Evolutionary conservation across 257 asterid species (phyloP).

Genomic region (Scutellaria galericulata): DNA sequence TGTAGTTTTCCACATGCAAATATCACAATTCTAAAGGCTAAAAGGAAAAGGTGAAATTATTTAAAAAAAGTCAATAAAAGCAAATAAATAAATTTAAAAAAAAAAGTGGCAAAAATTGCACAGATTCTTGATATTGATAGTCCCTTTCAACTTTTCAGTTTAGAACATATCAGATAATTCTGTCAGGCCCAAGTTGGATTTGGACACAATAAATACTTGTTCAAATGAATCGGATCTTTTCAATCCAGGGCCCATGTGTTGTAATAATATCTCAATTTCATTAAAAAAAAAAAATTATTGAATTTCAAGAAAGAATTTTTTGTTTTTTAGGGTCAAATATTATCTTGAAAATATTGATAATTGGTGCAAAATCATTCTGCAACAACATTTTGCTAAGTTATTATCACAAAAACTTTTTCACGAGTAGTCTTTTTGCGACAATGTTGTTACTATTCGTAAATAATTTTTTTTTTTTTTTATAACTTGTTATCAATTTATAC

Average conservation of each 20-base stretch:
- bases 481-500: no score
- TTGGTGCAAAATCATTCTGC: no score
- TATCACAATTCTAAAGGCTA: conserved; percentile 2
- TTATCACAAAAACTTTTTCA: no score
- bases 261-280: no score
- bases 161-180: not conserved
- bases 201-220: not conserved
- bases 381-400: no score
- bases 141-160: conserved; percentile 9
- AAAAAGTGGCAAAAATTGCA: not conserved
- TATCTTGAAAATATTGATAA: no score
- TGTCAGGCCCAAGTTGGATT: conserved; percentile 9
- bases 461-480: no score
- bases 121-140: conserved; percentile 29
- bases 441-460: no score
- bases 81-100: not conserved
- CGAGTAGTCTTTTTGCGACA: no score
- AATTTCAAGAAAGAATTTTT: no score
- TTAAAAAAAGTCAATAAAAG: not conserved
- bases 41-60: conserved; percentile 8
- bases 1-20: conserved; percentile 31
- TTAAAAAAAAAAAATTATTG: no score
- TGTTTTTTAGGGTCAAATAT: no score
- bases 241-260: conserved; percentile 9
- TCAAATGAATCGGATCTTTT: conserved; percentile 18